These are phyloP conservation scores for Colletotrichum costaricense DNA, from an alignment of 2,329 filamentous ascomycete species.

Conservation along the genomic window DNA sequence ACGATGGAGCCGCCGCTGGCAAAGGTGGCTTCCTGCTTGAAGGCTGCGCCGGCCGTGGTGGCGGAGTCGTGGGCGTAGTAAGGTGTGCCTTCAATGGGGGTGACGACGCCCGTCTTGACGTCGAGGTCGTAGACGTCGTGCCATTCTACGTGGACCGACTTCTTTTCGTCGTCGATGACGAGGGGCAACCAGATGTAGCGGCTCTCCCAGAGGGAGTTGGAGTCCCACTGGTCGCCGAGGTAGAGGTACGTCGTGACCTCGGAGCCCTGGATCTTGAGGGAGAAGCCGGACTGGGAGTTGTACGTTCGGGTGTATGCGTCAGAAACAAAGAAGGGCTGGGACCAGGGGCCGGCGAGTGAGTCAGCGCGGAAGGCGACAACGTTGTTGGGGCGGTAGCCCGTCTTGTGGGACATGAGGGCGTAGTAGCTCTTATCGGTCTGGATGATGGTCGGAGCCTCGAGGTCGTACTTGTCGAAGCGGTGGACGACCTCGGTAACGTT, in stretches of 20 bases:
- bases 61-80: conserved; percentile 57
- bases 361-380: conserved; percentile 67
- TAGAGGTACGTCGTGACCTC: conserved; percentile 63
- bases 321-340: conserved; percentile 61
- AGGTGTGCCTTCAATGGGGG: conserved; percentile 56
- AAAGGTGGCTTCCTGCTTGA: conserved; percentile 64
- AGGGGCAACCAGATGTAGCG: conserved; percentile 67
- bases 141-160: conserved; percentile 60
- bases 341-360: conserved; percentile 60
- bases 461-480: conserved; percentile 68
- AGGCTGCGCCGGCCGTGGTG: conserved; percentile 54
- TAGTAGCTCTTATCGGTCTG: conserved; percentile 71
- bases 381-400: conserved; percentile 71
- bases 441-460: conserved; percentile 70
- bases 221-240: conserved; percentile 62
- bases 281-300: conserved; percentile 63
- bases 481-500: conserved; percentile 63
- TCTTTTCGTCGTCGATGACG: conserved; percentile 61
- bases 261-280: conserved; percentile 58
- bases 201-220: conserved; percentile 64
- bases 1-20: conserved; percentile 56
- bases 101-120: conserved; percentile 60
- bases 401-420: conserved; percentile 72
- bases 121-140: conserved; percentile 65
- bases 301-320: conserved; percentile 62